Evolutionary conservation across 352 stramenopile species (phyloP), one percentile per base, ranked within the genome.

Genomic region (Phytophthora citricola): DNA sequence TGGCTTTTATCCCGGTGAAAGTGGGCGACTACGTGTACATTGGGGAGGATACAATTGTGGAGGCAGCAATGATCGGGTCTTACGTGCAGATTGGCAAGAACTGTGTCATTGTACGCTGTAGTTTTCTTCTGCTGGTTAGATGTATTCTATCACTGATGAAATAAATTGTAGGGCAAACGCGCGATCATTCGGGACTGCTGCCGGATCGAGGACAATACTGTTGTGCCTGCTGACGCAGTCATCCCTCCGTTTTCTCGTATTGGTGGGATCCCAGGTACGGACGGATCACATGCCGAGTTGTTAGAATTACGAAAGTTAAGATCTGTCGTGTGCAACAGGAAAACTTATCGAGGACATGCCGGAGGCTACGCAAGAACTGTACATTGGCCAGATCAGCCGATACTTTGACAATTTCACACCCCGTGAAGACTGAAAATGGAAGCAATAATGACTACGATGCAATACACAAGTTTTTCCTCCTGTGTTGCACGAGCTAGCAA

Each of bases 321-420:
- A n/a, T 52, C 4, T 27, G 20, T 40, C 8, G 31, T 36, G 31
- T 36, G 31, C 31, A 1, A 8, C 32, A 94, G 86, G 76, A 15
- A 91, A 81, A 78, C 50, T 91, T 48, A 61, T 92, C 2, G 77
- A 86, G 17, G 87, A 95, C 63, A 88, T 94, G 81, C 79, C 87
- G 17, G 87, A 94, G 73, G 81, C 85, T n/a, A 94, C 87, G 11
- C 87, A 84, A 22, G 87, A 93, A 62, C 54, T 87, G 47, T 92
- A 72, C 44, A 69, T 83, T 14, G 76, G 78, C 39, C 85, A 93
- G 66, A 89, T 95, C 56, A 87, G 78, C 68, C 81, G 87, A 27
- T 95, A 90, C 64, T 95, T 93, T 71, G 87, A 93, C 45, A 92
- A 92, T 63, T 95, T 95, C 59, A 86, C 71, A 9, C 83, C 81